Evolutionary conservation across 2,329 filamentous ascomycete species (phyloP), one percentile per base, ranked within the genome.

Genomic region (Corynespora cassiicola): DNA sequence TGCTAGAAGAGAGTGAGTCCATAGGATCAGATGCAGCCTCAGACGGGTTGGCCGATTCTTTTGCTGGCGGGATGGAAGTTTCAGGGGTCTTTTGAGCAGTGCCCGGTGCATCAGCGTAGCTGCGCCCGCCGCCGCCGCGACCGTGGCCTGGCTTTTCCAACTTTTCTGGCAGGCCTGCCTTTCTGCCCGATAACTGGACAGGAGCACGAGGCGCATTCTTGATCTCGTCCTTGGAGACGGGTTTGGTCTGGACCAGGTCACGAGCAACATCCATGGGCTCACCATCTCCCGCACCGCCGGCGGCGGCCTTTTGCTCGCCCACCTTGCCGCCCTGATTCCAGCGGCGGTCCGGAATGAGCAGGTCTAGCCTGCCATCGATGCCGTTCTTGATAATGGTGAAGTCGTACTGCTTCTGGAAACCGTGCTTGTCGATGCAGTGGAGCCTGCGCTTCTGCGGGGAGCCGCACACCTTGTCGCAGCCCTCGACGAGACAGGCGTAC

Each of bases 341-440:
- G 32, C 61, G 58, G 58, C 55, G 70, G 41, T 50, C 43, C n/a
- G 68, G 66, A 32, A 69, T 75, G 9, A 97, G 75, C 70, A 99
- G 82, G 12, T 90, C 95, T 27, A 77, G 84, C 34, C 88, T 82
- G 31, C 86, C 86, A 59, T 96, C 92, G 45, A 96, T 88, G n/a
- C 94, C 94, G 46, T 89, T 84, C 51, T 90, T 88, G 3, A 95
- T 86, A 35, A 97, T 81, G 32, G 84, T 61, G 43, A 69, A 68
- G 41, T 67, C 62, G 43, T 67, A 69, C 31, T 62, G 56, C 17
- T 82, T 84, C 8, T 91, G 92, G 62, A 94, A 99, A 71, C 86
- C 80, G 69, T 99, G 94, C 72, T 96, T 96, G 74, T 96, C 91
- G 52, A 96, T 89, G 51, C 96, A 77, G 74, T 99, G 92, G 65